These are phyloP conservation scores for Cystofilobasidium capitatum DNA, from an alignment of 768 basidiomycete species.

Conservation along the genomic window DNA sequence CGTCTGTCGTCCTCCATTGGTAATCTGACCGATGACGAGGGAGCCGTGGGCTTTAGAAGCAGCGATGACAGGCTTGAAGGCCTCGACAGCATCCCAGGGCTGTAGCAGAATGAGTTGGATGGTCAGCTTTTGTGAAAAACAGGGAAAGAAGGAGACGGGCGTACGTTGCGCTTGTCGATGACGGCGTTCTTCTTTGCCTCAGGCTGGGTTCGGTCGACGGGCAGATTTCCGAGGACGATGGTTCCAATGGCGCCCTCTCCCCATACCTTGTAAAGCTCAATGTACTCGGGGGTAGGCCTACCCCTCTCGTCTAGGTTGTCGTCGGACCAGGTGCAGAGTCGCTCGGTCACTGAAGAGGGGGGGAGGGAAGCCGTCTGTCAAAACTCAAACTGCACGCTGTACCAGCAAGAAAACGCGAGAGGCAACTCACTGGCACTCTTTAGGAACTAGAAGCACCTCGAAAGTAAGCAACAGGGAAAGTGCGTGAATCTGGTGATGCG, in stretches of 20 bases:
- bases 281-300: conserved; percentile 34
- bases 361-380: neutral
- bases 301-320: conserved; percentile 31
- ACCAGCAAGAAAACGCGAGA: neutral
- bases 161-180: conserved; percentile 30
- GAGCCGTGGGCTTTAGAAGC: conserved; percentile 32
- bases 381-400: neutral
- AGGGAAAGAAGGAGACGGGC: neutral
- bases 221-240: conserved; percentile 37
- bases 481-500: conserved; percentile 27
- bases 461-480: neutral
- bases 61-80: conserved; percentile 40
- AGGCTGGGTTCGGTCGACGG: conserved; percentile 30
- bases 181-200: conserved; percentile 36
- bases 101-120: neutral
- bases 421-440: neutral
- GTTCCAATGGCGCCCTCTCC: conserved; percentile 35
- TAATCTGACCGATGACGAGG: conserved; percentile 36
- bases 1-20: conserved; percentile 34
- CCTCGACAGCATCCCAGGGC: conserved; percentile 32
- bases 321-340: conserved; percentile 34
- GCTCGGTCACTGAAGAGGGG: conserved; percentile 36
- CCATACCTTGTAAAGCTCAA: conserved; percentile 36
- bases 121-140: neutral
- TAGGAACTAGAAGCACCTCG: conserved; percentile 1